phyloP scores from a whole-genome alignment of 202 grass and related monocot genomes.

The Zizania palustris region DNA sequence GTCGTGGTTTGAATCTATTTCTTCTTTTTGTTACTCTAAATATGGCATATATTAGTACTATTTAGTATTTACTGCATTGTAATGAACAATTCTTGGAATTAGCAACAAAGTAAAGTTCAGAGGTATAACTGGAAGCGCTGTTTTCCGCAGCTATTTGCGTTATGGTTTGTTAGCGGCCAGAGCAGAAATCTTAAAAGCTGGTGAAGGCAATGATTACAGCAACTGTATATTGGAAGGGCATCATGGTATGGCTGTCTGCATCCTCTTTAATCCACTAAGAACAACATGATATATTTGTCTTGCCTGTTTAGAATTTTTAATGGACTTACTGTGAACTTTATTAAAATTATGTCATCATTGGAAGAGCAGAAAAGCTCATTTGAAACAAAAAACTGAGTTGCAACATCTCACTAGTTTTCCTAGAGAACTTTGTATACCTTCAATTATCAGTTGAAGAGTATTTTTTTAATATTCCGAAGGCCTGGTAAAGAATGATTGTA shows the following conservation, averaged over 20 bases:
- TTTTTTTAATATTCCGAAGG: neutral
- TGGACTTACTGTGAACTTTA: slow-evolving; percentile 30
- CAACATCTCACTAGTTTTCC: slow-evolving; percentile 17
- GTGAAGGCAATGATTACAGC: slow-evolving; percentile 57
- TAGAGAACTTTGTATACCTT: slow-evolving; percentile 8
- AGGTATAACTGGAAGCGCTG: slow-evolving; percentile 35
- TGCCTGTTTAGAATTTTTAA: slow-evolving; percentile 28
- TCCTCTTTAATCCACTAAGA: slow-evolving; percentile 33
- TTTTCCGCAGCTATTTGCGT: slow-evolving; percentile 79
- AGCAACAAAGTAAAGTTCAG: slow-evolving; percentile 23
- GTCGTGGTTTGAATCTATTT: slow-evolving; percentile 45
- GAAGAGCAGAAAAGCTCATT: slow-evolving; percentile 14
- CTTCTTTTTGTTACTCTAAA: neutral
- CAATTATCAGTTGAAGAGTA: slow-evolving; percentile 5
- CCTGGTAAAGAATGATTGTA: slow-evolving; percentile 25
- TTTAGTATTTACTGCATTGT: slow-evolving; percentile 22
- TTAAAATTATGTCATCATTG: slow-evolving; percentile 21
- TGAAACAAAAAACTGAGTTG: slow-evolving; percentile 5
- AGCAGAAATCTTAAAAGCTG: slow-evolving; percentile 85
- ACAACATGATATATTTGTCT: slow-evolving; percentile 15
- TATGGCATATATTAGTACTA: slow-evolving; percentile 6
- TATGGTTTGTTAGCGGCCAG: slow-evolving; percentile 94
- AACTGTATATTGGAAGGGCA: slow-evolving; percentile 85
- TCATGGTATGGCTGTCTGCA: slow-evolving; percentile 58
- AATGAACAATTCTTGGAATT: slow-evolving; percentile 14